Evolutionary conservation across 768 basidiomycete species (phyloP).

Genomic region (Lactarius vividus): DNA sequence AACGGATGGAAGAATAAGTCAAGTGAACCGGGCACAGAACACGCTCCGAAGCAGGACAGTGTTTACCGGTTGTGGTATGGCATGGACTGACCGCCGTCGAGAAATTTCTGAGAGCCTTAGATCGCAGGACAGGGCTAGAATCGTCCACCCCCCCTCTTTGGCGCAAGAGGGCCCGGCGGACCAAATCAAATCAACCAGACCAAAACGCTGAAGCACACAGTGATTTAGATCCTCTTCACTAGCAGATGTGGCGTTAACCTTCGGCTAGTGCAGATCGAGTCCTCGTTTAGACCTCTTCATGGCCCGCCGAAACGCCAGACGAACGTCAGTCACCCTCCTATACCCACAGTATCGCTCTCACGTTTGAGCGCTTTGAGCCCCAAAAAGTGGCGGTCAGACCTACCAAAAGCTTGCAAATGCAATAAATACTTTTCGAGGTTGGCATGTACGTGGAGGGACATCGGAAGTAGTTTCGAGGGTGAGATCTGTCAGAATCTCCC

Average conservation of each 20-base stretch:
- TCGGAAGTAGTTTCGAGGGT: constrained; percentile 25
- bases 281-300: not conserved
- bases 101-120: constrained; percentile 16
- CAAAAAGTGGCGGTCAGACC: not conserved
- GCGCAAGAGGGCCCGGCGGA: constrained; percentile 13
- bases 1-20: constrained; percentile 13
- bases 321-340: constrained; percentile 9
- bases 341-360: not conserved
- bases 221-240: not conserved
- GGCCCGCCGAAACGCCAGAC: not conserved
- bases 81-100: constrained; percentile 19
- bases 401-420: constrained; percentile 13
- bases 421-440: constrained; percentile 26
- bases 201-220: not conserved
- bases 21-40: constrained; percentile 12
- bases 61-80: constrained; percentile 22
- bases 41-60: constrained; percentile 3
- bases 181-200: not conserved
- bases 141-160: constrained; percentile 13
- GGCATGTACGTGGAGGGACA: constrained; percentile 16
- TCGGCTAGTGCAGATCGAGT: constrained; percentile 17
- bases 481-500: constrained; percentile 22
- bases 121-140: constrained; percentile 18
- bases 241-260: constrained; percentile 26
- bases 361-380: not conserved